phyloP scores from a whole-genome alignment of 371 early-diverging fungal genomes.

The Syncephalis plumigaleata region DNA sequence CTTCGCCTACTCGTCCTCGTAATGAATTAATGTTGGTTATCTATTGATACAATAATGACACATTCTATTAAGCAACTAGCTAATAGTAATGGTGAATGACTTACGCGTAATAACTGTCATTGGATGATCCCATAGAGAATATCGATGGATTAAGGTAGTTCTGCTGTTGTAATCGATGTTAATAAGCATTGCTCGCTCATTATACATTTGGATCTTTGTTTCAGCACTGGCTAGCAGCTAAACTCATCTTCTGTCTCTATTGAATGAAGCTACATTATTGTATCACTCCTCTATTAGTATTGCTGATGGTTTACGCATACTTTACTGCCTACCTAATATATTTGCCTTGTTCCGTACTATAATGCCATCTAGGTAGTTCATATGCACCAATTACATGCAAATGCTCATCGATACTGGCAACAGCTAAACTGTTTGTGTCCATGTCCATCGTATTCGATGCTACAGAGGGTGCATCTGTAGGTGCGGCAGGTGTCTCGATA shows the following conservation, averaged over 20 bases:
- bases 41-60: conserved; percentile 16
- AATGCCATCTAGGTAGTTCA: conserved; percentile 44
- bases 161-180: neutral
- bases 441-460: too few relatives aligned
- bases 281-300: conserved; percentile 1
- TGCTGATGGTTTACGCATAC: too few relatives aligned
- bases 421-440: too few relatives aligned
- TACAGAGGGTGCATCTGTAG: too few relatives aligned
- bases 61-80: neutral
- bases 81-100: neutral
- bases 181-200: neutral
- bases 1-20: conserved; percentile 50
- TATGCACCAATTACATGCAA: conserved; percentile 61
- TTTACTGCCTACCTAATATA: conserved; percentile 39
- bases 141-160: neutral
- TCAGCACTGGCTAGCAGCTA: too few relatives aligned
- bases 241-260: conserved; percentile 1
- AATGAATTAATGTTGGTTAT: conserved; percentile 68
- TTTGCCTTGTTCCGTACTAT: conserved; percentile 35
- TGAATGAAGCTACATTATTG: neutral
- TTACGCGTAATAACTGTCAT: neutral
- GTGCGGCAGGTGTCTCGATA: too few relatives aligned
- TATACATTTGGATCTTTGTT: neutral
- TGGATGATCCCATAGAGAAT: neutral
- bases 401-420: conserved; percentile 12